Evolutionary conservation across 805 yeast species (phyloP), one percentile per base, ranked within the genome.

Genomic region (Starmerella stigmatis): DNA sequence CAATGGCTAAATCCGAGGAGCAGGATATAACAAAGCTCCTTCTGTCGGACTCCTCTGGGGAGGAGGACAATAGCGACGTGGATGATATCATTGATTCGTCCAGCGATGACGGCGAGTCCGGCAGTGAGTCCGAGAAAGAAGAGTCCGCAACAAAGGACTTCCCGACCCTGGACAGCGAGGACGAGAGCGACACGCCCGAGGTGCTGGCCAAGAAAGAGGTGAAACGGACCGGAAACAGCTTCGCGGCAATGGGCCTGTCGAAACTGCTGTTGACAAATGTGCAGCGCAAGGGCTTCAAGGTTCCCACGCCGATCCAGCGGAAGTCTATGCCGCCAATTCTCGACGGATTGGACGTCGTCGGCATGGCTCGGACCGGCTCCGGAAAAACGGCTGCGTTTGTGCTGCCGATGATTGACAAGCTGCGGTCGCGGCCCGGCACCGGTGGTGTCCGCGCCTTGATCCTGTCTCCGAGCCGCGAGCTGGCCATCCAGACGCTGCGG

Each of bases 281-380:
- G 45, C 60, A 75, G 45, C 79, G 77, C 49, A 88, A 86, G 60
- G 99, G 99, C 0, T 92, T 78, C 67, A 81, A 77, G 54, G 92
- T 82, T 54, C 99, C 99, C 12, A 92, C 99, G 0, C 99, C 99
- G 1, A 92, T 92, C 63, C 99, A 92, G 66, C 73, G 98, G 53
- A 92, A 89, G 61, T 81, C 98, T 3, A 84, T 92, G 47, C 98
- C 98, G 0, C 69, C 86, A 45, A 79, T 92, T 48, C 68, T 92
- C 68, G 85, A 82, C 38, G 81, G 78, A 45, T 73, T 94, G 59
- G 98, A 92, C 65, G 94, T 92, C 33, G 98, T 92, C 13, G 99
- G 96, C 60, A 92, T 92, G 99, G 99, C 99, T 13, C 75, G 99
- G 60, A 92, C 99, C 0, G 99, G 99, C 58, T 84, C 95, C 21